Percentiles rank a stretch among this genome's conserved stretches.
These are phyloP conservation scores for Drosera spatulata DNA, from an alignment of 179 eudicot genomes.

Conservation along the genomic window DNA sequence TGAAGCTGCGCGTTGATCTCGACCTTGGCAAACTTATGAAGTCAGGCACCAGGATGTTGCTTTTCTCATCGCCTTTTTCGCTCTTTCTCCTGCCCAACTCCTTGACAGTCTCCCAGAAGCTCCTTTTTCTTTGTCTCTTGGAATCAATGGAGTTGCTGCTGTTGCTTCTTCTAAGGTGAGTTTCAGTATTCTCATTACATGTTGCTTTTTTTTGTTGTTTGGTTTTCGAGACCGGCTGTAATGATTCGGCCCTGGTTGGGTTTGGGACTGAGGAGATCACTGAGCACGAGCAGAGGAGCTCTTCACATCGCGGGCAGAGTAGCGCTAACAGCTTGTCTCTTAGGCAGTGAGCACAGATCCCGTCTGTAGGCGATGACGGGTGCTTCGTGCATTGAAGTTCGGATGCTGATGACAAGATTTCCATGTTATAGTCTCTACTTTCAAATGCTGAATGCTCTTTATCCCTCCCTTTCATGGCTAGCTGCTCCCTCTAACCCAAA, in stretches of 20 bases:
- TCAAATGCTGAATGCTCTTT: slow-evolving; percentile 33
- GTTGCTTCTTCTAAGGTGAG: slow-evolving; percentile 39
- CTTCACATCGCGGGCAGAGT: slow-evolving; percentile 71
- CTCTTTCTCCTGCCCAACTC: slow-evolving; percentile 42
- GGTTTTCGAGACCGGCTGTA: slow-evolving; percentile 2
- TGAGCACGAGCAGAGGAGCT: slow-evolving; percentile 47
- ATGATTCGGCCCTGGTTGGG: slow-evolving; percentile 18
- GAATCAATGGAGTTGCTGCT: slow-evolving; percentile 29
- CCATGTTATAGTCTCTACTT: slow-evolving; percentile 4
- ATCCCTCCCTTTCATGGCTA: slow-evolving; percentile 54
- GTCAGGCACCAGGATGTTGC: slow-evolving; percentile 18
- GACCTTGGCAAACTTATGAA: slow-evolving; percentile 58
- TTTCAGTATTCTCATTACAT: slow-evolving; percentile 5
- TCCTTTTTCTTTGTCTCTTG: slow-evolving; percentile 1
- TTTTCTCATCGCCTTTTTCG: slow-evolving; percentile 18
- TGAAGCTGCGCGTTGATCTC: slow-evolving; percentile 62
- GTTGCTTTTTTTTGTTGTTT: not conserved
- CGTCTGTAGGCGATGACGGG: slow-evolving; percentile 49
- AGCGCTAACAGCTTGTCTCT: slow-evolving; percentile 48
- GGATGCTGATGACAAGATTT: slow-evolving; percentile 15
- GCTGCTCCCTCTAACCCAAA: not conserved
- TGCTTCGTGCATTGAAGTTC: slow-evolving; percentile 52
- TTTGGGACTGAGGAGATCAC: slow-evolving; percentile 32
- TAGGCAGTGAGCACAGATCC: slow-evolving; percentile 68
- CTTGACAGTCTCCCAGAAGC: slow-evolving; percentile 54